Evolutionary conservation across 805 yeast genomes (phyloP), one percentile per base, ranked within the genome.

Genomic region (Kluyveromyces wickerhamii): DNA sequence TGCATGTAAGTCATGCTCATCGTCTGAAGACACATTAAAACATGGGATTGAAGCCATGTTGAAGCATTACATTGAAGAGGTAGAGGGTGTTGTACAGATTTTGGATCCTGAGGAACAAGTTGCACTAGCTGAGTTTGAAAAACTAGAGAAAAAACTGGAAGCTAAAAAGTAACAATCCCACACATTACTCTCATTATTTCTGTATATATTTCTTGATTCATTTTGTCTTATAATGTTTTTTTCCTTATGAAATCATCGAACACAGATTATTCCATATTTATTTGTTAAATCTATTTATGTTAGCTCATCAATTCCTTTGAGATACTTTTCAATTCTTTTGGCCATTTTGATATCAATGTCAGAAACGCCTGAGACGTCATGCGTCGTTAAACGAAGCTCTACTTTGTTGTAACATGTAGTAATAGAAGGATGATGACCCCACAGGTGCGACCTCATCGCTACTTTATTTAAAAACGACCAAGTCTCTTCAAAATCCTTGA

Each of bases 11-110:
- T 74, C 94, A 2, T 92, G 99, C 49, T 86, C 94, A 4, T 70
- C 87, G 6, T 81, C 94, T 51, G 85, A 85, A 43, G 92, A 87
- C 44, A 92, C 99, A 1, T 67, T 92, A 53, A 89, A 88, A 61
- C 77, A 87, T 49, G 99, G 99, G 21, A 92, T 92, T 40, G 96
- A 92, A 59, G 75, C 88, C n/a, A 92, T 92, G 99, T 68, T 92
- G 54, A 86, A 76, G 66, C 96, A 89, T 61, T 92, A 92, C 56
- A 89, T 94, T 24, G 98, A 94, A 53, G 98, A 92, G 54, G 96
- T 92, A 21, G 72, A 74, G 36, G 82, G 81, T 28, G 96, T 92
- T 14, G 77, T 79, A 51, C 96, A 87, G 58, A 77, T 85, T n/a
- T 63, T 81, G 34, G 95, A 85, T 44, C 89, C 82, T 32, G 89